Evolutionary conservation across 108 stramenopile genomes (phyloP), one percentile per base, ranked within the genome.

Genomic region (Nitzschia palea): DNA sequence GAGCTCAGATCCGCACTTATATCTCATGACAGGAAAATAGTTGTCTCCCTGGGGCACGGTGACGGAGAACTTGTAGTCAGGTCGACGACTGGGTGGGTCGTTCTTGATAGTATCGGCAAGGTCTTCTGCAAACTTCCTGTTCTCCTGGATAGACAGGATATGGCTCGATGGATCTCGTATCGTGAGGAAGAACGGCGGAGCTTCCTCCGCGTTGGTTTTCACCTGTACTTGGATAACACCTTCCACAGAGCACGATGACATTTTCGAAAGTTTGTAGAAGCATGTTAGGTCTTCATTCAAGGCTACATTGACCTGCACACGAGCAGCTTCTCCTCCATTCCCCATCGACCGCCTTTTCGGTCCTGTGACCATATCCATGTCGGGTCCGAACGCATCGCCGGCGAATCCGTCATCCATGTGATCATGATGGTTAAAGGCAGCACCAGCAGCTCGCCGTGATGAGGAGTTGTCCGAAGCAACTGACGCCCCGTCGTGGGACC

Each of bases 221-320:
- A 83, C 70, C 44, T 81, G 82, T 6, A 82, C 69, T 62, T 94
- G 93, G 5, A 94, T 53, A 12, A 89, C 83, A 20, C 93, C 93
- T 63, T 91, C 89, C 30, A 94, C 87, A 1, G 78, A 73, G 31
- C 86, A 86, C 1, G 84, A 75, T 1, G 86, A 84, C 54, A 94
- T 67, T 60, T 89, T 89, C 2, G 88, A 89, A 23, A 77, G 37
- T 35, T 86, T 87, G 65, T 94, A 94, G 37, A 86, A 87, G 67
- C 93, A 94, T 22, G 88, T 86, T 28, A 94, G 54, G 73, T 94
- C 93, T 77, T 94, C 93, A 65, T 89, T 94, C 55, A 94, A 66
- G 1, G 93, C 93, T 20, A 84, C 65, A 44, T 80, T 84, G 3
- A 84, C 83, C 30, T 69, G 72, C 25, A 80, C 35, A 8, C 71